Evolutionary conservation across 345 rosid species (phyloP).

Genomic region (Citrus maxima): DNA sequence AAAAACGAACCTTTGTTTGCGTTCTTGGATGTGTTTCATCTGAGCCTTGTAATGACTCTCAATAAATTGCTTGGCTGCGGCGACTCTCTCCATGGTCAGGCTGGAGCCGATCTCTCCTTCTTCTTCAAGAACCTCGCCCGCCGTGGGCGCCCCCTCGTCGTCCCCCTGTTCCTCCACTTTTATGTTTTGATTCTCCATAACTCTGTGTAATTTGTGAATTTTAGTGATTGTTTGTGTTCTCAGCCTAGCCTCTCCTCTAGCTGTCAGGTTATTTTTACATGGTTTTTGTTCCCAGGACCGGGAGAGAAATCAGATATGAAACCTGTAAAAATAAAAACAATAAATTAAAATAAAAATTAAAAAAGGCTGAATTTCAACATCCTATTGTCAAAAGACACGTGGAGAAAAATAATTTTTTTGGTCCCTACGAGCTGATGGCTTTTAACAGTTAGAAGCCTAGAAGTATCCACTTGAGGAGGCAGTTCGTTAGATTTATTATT

Average conservation of each 20-base stretch:
- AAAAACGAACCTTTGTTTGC: slow-evolving; percentile 57
- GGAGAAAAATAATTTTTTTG: not conserved
- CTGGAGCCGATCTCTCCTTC: slow-evolving; percentile 48
- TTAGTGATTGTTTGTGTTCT: slow-evolving; percentile 16
- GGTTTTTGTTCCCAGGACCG: not conserved
- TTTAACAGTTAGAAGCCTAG: not conserved
- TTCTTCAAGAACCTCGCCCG: slow-evolving; percentile 30
- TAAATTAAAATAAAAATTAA: not conserved
- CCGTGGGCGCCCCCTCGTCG: slow-evolving; percentile 14
- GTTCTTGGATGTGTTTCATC: slow-evolving; percentile 76
- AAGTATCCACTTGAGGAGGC: not conserved
- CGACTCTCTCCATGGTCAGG: slow-evolving; percentile 79
- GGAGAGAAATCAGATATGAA: not conserved
- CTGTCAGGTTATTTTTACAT: slow-evolving; percentile 7
- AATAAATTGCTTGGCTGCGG: slow-evolving; percentile 89
- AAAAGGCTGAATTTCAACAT: not conserved
- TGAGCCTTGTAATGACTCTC: slow-evolving; percentile 87
- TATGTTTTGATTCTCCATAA: slow-evolving; percentile 33
- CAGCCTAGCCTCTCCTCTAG: not conserved
- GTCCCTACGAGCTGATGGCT: not conserved
- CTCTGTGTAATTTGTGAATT: slow-evolving; percentile 14
- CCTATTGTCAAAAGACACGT: slow-evolving; percentile 10
- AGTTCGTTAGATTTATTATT: not conserved
- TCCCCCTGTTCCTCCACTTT: slow-evolving; percentile 32
- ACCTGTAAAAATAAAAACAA: not conserved